A percentile compares a stretch with the other conserved stretches of the same genome.
Evolutionary conservation across 2,329 filamentous ascomycete genomes (phyloP).

Genomic region (Akanthomyces dipterigenus): DNA sequence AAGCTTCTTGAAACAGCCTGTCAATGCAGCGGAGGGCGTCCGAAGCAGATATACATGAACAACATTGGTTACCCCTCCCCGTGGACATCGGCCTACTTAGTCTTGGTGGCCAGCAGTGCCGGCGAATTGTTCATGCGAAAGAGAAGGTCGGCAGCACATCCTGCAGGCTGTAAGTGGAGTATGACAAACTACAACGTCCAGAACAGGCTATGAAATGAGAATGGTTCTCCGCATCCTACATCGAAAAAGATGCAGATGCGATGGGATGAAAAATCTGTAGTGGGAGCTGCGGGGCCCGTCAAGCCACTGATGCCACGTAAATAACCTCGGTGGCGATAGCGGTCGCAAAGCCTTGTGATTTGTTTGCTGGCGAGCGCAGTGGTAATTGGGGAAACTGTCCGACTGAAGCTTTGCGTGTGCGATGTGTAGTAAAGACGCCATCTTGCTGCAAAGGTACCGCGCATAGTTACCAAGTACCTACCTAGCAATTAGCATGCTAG

Average conservation of each 20-base stretch:
- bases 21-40: background rate
- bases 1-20: background rate
- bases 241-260: background rate
- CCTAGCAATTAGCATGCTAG: background rate
- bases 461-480: background rate
- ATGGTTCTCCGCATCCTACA: background rate
- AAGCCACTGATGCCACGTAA: background rate
- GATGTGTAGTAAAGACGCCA: background rate
- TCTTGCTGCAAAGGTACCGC: too few species aligned
- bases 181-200: background rate
- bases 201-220: conserved; percentile 1
- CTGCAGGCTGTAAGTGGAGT: conserved; percentile 1
- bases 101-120: background rate
- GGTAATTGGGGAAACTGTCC: background rate
- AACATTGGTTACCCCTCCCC: background rate
- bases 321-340: background rate
- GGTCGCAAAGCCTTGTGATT: background rate
- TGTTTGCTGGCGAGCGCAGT: background rate
- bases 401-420: background rate
- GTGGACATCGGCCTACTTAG: too few species aligned
- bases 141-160: background rate
- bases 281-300: background rate
- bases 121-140: background rate
- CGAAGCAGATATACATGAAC: background rate
- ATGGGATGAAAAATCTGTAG: background rate